phyloP scores from a whole-genome alignment of 805 yeast species.

The Kodamaea laetipori region DNA sequence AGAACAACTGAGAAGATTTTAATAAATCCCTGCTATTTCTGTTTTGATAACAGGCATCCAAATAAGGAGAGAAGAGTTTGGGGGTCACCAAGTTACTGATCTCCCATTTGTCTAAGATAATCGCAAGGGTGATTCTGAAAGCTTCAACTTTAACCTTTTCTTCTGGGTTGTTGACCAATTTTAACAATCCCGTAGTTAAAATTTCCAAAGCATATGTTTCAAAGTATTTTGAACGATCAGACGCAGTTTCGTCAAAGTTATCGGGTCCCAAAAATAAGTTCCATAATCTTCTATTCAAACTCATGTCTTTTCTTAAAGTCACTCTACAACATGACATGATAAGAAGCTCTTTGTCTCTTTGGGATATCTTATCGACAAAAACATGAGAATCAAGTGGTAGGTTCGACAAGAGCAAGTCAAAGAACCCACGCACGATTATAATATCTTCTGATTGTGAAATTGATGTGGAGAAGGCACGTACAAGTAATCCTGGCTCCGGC shows the following conservation, averaged over 20 bases:
- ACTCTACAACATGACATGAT: slow-evolving; percentile 66
- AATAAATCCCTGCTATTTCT: slow-evolving; percentile 33
- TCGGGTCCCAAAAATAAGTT: slow-evolving; percentile 90
- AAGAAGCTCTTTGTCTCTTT: slow-evolving; percentile 57
- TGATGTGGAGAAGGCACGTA: slow-evolving; percentile 73
- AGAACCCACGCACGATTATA: slow-evolving; percentile 79
- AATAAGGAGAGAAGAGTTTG: slow-evolving; percentile 62
- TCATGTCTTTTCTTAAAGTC: slow-evolving; percentile 85
- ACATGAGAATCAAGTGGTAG: slow-evolving; percentile 66
- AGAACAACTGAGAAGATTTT: slow-evolving; percentile 64
- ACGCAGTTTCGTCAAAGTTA: slow-evolving; percentile 9
- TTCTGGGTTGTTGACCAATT: slow-evolving; percentile 39
- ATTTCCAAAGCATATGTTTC: slow-evolving; percentile 52
- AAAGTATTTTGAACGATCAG: slow-evolving; percentile 57
- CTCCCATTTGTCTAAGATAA: slow-evolving; percentile 94
- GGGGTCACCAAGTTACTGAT: slow-evolving; percentile 79
- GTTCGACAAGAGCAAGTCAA: slow-evolving; percentile 73
- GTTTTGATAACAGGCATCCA: slow-evolving; percentile 47
- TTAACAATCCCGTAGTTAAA: slow-evolving; percentile 55
- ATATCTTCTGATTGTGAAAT: slow-evolving; percentile 56
- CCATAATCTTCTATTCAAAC: slow-evolving; percentile 91
- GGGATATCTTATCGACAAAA: slow-evolving; percentile 48
- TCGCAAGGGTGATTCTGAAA: slow-evolving; percentile 60
- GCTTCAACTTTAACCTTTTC: slow-evolving; percentile 33
- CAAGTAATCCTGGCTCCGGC: slow-evolving; percentile 78